These are phyloP conservation scores for Cladorrhinum sp. DNA, from an alignment of 2,329 filamentous ascomycete species.

Conservation along the genomic window DNA sequence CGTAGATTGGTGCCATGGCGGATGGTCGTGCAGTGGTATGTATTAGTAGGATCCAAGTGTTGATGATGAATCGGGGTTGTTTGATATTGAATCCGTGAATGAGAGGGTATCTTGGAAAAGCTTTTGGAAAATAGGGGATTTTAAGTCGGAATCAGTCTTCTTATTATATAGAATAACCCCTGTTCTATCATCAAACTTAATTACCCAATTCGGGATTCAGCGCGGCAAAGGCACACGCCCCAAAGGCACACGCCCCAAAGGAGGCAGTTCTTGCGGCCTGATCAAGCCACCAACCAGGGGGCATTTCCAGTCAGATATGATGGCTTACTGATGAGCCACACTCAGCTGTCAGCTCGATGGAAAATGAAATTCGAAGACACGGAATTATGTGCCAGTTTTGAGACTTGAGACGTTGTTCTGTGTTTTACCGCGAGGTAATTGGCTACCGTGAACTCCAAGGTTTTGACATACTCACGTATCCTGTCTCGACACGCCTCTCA, in stretches of 20 bases:
- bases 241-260: neutral
- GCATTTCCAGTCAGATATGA: neutral
- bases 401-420: no score
- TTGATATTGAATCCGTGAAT: neutral
- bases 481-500: no score
- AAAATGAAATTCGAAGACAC: no score
- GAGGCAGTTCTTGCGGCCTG: neutral
- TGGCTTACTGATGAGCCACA: no score
- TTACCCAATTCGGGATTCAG: neutral
- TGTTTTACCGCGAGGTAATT: no score
- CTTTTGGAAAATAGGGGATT: neutral
- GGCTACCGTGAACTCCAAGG: no score
- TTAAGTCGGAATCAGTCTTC: neutral
- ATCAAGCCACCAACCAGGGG: neutral
- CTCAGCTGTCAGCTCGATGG: neutral
- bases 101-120: no score
- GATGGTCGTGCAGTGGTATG: neutral
- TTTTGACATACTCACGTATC: no score
- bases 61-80: neutral
- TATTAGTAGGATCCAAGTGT: neutral
- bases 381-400: no score
- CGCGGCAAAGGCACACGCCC: neutral
- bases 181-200: neutral
- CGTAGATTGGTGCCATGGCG: constrained; percentile 28
- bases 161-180: neutral